Conservation (phyloP, 2,329 filamentous ascomycete species). For the Aspergillus fischeri region DNA sequence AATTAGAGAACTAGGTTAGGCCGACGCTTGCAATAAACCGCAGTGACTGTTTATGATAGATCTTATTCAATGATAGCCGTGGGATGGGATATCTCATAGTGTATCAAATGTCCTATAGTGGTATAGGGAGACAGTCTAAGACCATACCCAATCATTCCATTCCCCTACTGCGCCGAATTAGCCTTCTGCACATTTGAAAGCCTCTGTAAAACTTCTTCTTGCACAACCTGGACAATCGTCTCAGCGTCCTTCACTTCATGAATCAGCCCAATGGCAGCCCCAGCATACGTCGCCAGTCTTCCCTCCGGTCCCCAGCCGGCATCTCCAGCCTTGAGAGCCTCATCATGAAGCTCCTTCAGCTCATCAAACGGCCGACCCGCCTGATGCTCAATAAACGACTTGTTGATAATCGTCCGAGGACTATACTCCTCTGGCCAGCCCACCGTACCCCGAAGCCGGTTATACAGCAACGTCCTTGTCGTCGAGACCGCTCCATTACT, state of each 20-base stretch:
- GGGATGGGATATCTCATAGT: no score
- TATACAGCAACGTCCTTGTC: constrained; percentile 51
- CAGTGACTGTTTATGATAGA: no score
- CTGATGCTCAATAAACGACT: constrained; percentile 46
- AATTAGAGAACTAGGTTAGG: no score
- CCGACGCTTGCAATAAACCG: no score
- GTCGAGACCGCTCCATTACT: constrained; percentile 51
- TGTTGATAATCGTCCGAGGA: constrained; percentile 56
- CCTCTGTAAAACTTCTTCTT: background rate
- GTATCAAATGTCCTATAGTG: no score
- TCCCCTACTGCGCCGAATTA: background rate
- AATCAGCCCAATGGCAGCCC: constrained; percentile 45
- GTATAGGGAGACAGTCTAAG: no score
- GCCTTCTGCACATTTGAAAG: background rate
- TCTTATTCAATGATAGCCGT: no score
- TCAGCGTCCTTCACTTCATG: constrained; percentile 37
- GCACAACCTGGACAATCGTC: constrained; percentile 35
- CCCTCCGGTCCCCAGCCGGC: constrained; percentile 47
- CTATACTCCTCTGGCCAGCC: constrained; percentile 60
- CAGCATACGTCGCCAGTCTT: constrained; percentile 50
- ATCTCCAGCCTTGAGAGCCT: constrained; percentile 39
- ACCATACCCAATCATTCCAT: background rate
- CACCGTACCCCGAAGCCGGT: constrained; percentile 52
- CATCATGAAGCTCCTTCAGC: constrained; percentile 42
- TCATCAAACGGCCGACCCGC: constrained; percentile 44